phyloP scores from a whole-genome alignment of 257 asterid genomes.

The Solanum sparsipilum region DNA sequence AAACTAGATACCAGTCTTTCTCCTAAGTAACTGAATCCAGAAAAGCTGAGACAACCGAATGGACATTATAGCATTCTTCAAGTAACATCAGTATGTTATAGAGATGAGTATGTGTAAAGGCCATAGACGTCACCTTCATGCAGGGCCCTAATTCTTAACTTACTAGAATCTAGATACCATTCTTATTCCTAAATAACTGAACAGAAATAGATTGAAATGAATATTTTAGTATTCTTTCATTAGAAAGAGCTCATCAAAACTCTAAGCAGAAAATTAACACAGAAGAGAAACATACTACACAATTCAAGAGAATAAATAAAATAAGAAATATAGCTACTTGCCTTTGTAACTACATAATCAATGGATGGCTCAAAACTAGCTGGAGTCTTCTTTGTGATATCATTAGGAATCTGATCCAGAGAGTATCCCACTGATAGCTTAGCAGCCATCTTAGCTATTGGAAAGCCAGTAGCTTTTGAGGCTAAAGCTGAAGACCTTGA shows the following conservation, averaged over 20 bases:
- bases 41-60: neutral
- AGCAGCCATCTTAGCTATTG: constrained; percentile 98
- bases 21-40: neutral
- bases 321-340: constrained; percentile 4
- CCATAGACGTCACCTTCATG: neutral
- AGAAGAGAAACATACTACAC: neutral
- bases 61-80: neutral
- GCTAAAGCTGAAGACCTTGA: constrained; percentile 97
- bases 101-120: neutral
- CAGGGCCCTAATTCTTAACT: neutral
- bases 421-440: constrained; percentile 91
- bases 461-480: constrained; percentile 98
- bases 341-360: constrained; percentile 97
- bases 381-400: constrained; percentile 92
- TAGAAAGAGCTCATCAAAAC: neutral
- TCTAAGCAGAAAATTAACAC: neutral
- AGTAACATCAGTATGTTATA: neutral
- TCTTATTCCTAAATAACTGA: neutral
- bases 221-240: neutral
- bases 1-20: neutral
- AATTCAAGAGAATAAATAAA: neutral
- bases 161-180: neutral
- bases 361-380: constrained; percentile 99
- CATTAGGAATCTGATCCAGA: constrained; percentile 95
- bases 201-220: neutral